Percentiles rank a stretch among this genome's conserved stretches.
Conservation (phyloP, 495 filamentous ascomycete genomes). For the Penicillium silybi region DNA sequence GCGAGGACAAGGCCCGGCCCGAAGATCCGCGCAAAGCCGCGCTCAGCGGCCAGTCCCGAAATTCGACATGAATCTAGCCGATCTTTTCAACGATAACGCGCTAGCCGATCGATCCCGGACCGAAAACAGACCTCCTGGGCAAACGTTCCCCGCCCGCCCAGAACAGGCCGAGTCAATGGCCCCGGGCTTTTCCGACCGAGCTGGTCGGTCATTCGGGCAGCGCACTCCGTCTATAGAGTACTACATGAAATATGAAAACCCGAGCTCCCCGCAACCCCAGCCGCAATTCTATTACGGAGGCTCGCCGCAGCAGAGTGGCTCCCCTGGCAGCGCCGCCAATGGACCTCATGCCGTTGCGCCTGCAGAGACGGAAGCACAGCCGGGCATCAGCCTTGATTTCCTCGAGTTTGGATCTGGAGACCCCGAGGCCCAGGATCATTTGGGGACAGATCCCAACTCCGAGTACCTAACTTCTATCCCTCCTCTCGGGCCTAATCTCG, state of each 20-base stretch:
- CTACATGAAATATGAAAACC: conserved; percentile 34
- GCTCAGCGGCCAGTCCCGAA: conserved; percentile 42
- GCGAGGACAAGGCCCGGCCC: conserved; percentile 20
- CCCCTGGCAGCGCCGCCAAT: conserved; percentile 29
- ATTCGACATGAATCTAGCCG: conserved; percentile 65
- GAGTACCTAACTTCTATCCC: conserved; percentile 28
- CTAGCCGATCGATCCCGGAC: conserved; percentile 24
- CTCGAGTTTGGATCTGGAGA: conserved; percentile 34
- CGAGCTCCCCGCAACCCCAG: conserved; percentile 27
- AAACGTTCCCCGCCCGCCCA: conserved; percentile 21
- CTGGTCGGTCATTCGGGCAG: conserved; percentile 24
- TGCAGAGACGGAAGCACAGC: conserved; percentile 26
- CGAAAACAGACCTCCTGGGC: conserved; percentile 11
- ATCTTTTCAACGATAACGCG: conserved; percentile 39
- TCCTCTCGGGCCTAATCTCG: conserved; percentile 31
- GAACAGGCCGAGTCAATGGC: conserved; percentile 27
- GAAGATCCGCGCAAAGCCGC: conserved; percentile 27
- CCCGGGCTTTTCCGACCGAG: conserved; percentile 23
- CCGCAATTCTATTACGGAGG: conserved; percentile 37
- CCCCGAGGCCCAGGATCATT: conserved; percentile 21
- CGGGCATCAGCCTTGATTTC: conserved; percentile 37
- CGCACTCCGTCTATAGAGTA: conserved; percentile 39
- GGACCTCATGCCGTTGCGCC: conserved; percentile 14
- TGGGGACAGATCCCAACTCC: conserved; percentile 28
- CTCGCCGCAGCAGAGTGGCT: conserved; percentile 41